Base-by-base conservation (phyloP, 1,284 basidiomycete genomes). In the Sanghuangporus weigelae region DNA sequence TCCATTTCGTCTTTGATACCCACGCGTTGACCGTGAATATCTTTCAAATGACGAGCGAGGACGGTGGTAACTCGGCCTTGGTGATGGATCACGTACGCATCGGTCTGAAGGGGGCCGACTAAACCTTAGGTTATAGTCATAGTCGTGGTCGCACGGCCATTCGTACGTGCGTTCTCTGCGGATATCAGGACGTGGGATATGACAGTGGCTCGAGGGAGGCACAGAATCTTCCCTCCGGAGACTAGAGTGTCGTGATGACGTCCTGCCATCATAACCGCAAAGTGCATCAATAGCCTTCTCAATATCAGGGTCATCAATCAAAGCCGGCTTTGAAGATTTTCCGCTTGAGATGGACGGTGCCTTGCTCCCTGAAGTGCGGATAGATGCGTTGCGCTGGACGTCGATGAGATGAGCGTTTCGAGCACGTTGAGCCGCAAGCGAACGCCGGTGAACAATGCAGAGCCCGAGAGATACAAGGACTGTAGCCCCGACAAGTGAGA, bases 401-500 rank as follows among this genome's bases (percentile, higher is more conserved):
- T 57, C 40, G 23, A 54, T 56, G 59, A 66, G 31, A 16, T 56
- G 51, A 16, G 58, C 53, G 40, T 66, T 66, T n/a, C 58, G 36
- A 23, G 39, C 51, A 39, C 44, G 46, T 59, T 63, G 65, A 10
- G 40, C 48, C 7, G 57, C 62, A 16, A 65, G 49, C 11, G 65
- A 66, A 26, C 65, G 61, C 40, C 62, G 62, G 44, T 66, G 65
- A 1, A 39, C 53, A n/a, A 63, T 2, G 36, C 57, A 66, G 26
- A 66, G 57, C 14, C 46, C 49, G 38, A 63, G 16, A 42, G 62
- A 66, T n/a, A 75, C 67, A 21, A 82, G 64, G 40, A 80, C 65
- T 64, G 82, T 75, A 21, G 72, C 73, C 36, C 72, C 73, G 21
- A 80, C 74, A 60, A 79, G 72, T 3, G 79, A 76, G 40, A 83